phyloP scores from a whole-genome alignment of 2,329 filamentous ascomycete species.

The Chaetomium sp. region DNA sequence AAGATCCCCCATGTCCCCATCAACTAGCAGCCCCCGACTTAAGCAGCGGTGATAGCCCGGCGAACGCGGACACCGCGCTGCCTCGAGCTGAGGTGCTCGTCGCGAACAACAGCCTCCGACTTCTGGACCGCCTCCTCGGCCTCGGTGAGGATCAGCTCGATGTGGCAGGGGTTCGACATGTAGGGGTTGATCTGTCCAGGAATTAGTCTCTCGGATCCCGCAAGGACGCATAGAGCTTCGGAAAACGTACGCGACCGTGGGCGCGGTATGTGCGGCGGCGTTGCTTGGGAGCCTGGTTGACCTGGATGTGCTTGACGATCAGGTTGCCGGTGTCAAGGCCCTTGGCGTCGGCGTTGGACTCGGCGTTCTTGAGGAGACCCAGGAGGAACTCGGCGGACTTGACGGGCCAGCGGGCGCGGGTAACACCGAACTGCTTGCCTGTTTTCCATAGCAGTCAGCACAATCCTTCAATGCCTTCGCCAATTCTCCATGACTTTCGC shows the following conservation, averaged over 20 bases:
- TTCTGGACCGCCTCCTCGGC: slow-evolving; percentile 95
- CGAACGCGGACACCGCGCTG: slow-evolving; percentile 77
- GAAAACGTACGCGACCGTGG: slow-evolving; percentile 90
- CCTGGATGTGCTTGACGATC: slow-evolving; percentile 99
- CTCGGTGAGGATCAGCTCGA: slow-evolving; percentile 99
- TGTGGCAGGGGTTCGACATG: slow-evolving; percentile 99
- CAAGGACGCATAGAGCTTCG: not conserved
- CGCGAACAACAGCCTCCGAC: slow-evolving; percentile 68
- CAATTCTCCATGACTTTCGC: not conserved
- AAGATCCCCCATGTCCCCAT: slow-evolving; percentile 43
- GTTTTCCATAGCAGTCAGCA: slow-evolving; percentile 33
- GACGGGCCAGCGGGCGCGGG: slow-evolving; percentile 97
- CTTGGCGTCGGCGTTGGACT: slow-evolving; percentile 96
- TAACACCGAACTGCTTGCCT: slow-evolving; percentile 99
- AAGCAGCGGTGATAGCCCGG: slow-evolving; percentile 67
- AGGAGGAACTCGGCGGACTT: slow-evolving; percentile 99
- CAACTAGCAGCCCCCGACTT: slow-evolving; percentile 41
- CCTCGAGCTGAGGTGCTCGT: slow-evolving; percentile 79
- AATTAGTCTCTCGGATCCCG: slow-evolving; percentile 35
- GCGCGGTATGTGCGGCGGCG: slow-evolving; percentile 99
- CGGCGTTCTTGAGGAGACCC: slow-evolving; percentile 94
- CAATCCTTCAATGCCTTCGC: slow-evolving; percentile 31
- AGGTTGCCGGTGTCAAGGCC: slow-evolving; percentile 96
- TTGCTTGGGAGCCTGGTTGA: slow-evolving; percentile 99
- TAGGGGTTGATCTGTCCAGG: slow-evolving; percentile 93